phyloP scores from a whole-genome alignment of 805 yeast genomes.

The Cyberlindnera japonica region DNA sequence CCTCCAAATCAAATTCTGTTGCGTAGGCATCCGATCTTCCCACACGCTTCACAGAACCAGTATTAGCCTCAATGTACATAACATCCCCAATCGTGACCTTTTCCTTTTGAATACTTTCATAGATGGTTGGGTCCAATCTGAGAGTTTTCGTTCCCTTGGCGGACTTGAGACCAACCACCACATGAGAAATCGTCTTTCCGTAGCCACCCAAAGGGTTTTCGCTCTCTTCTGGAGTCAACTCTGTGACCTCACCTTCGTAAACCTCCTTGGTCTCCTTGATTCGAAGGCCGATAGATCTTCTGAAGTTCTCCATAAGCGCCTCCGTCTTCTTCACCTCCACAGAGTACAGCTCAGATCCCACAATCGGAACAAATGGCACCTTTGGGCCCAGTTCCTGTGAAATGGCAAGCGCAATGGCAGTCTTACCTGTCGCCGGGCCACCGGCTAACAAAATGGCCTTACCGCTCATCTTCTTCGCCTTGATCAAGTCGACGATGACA shows the following conservation, averaged over 20 bases:
- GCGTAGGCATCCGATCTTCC: slow-evolving; percentile 99
- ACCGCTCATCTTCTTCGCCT: slow-evolving; percentile 89
- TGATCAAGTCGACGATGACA: slow-evolving; percentile 87
- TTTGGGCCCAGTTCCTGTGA: slow-evolving; percentile 96
- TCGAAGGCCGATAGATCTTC: slow-evolving; percentile 94
- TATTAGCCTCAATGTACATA: slow-evolving; percentile 93
- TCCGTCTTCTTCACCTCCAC: slow-evolving; percentile 98
- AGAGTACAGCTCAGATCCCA: slow-evolving; percentile 88
- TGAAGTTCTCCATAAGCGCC: slow-evolving; percentile 91
- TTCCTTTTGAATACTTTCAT: slow-evolving; percentile 93
- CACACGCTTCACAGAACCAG: slow-evolving; percentile 95
- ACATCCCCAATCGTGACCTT: slow-evolving; percentile 95
- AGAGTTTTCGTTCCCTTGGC: slow-evolving; percentile 87
- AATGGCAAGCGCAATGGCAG: slow-evolving; percentile 93
- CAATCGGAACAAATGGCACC: slow-evolving; percentile 97
- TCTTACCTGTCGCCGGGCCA: slow-evolving; percentile 97
- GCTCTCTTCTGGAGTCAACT: slow-evolving; percentile 90
- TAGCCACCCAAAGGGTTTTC: slow-evolving; percentile 97
- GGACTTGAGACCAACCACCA: slow-evolving; percentile 87
- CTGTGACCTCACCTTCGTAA: slow-evolving; percentile 97
- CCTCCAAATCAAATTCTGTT: slow-evolving; percentile 96
- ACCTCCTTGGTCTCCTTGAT: slow-evolving; percentile 97
- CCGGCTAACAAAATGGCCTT: slow-evolving; percentile 95
- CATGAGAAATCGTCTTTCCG: slow-evolving; percentile 94
- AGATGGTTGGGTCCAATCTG: slow-evolving; percentile 87